Base-by-base conservation (phyloP, 805 yeast species). In the Lipomyces starkeyi region DNA sequence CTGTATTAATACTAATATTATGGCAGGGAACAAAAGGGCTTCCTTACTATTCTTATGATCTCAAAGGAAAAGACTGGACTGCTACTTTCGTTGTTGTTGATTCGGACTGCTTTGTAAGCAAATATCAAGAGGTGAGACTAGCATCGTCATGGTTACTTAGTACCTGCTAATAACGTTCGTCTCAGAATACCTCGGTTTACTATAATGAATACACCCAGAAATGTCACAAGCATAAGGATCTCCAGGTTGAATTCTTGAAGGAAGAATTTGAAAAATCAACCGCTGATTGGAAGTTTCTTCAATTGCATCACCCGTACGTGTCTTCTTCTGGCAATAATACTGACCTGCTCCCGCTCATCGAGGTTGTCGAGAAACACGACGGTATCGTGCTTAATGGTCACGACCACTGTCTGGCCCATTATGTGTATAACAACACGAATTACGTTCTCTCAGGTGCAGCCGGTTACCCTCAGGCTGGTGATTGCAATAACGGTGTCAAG, bases 401-500 rank as follows among this genome's bases (percentile, higher is more conserved):
- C 5, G 40, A 37, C 13, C 56, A 53, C 29, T 53, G 56, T 27
- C 29, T 53, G 4, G 56, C 56, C 56, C 56, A 53, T 11, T 53
- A 53, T 17, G 13, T 11, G 14, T 53, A 53, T 14, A 53, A 53
- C n/a, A 14, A 5, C 56, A 53, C 56, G 13, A 53, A 53, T 17
- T 53, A 53, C 56, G 6, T 53, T 53, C 56, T 53, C 56, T 25
- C 29, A 3, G 56, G 56, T 53, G 56, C 56, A 14, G 56, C 56
- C 17, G 56, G 56, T 25, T 53, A 53, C n/a, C 56, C 56, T 11
- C 56, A 53, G 29, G 56, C 56, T 22, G 56, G 56, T 53, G 56
- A 53, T 13, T 53, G 56, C 56, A 53, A 53, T 14, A 53, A 53
- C 29, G 56, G 56, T 6, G 5, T 53, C 29, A 53, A 53, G 29